Evolutionary conservation across 768 basidiomycete species (phyloP), one percentile per base, ranked within the genome.

Genomic region (Hericium erinaceus): DNA sequence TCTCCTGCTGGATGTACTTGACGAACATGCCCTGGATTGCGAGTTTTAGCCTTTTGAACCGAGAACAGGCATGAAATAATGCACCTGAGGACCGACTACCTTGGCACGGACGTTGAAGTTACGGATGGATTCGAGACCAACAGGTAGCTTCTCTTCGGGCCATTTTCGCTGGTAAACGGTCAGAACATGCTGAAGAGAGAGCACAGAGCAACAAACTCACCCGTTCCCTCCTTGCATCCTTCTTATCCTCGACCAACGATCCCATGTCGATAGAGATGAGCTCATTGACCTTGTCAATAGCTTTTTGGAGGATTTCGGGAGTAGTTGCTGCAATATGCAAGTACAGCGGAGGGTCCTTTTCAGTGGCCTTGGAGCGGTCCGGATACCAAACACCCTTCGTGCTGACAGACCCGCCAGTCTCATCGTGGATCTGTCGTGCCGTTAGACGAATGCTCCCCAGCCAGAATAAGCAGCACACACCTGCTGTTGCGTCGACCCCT

Each of bases 91-190:
- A 13, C 95, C 95, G 28, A 98, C 95, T 18, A 98, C 93, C 71
- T 99, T 99, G 22, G 95, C 95, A 57, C 95, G 80, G 52, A 99
- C 87, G 70, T 99, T 98, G 73, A 99, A 99, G 72, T 98, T 98
- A 53, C 95, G 80, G 64, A 98, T 83, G 55, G 85, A 86, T 15
- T 98, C 95, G 55, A 99, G 69, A 3, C 85, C 87, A 41, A 99
- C 91, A 0, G 85, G 85, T 9, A 98, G 73, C 71, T 97, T 98
- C 72, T 95, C 94, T 70, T 98, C 95, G 1, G 95, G 94, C 95
- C 95, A 98, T 82, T 95, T 97, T 56, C 92, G 80, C 89, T 93
- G 65, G 10, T 63, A 3, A 3, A 48, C 18, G 16, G 44, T 13
- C 44, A 66, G 58, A 67, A 65, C 24, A 60, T 9, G 3, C 4